Conservation (phyloP, 2,329 filamentous ascomycete genomes). For the Penicillium sp. region DNA sequence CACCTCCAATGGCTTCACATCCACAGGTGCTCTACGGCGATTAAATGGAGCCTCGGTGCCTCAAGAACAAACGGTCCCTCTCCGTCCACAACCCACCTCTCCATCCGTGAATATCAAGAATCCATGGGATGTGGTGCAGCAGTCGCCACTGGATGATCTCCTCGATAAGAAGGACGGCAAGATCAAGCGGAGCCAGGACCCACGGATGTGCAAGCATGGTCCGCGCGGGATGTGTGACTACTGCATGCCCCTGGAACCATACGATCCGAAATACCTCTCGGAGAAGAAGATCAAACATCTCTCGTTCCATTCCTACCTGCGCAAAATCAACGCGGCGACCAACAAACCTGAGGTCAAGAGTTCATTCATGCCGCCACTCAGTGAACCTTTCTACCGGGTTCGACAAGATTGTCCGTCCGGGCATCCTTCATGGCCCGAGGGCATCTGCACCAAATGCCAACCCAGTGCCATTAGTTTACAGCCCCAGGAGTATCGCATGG, state of each 20-base stretch:
- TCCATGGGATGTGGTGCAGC: constrained; percentile 87
- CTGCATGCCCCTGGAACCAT: constrained; percentile 95
- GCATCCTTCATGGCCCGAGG: constrained; percentile 89
- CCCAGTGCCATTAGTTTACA: constrained; percentile 95
- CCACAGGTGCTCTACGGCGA: constrained; percentile 30
- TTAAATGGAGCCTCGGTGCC: constrained; percentile 39
- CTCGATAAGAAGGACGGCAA: constrained; percentile 89
- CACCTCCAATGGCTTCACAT: constrained; percentile 24
- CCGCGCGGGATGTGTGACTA: constrained; percentile 99
- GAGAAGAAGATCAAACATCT: constrained; percentile 99
- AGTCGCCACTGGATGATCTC: constrained; percentile 80
- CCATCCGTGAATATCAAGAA: constrained; percentile 68
- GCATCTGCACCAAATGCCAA: constrained; percentile 97
- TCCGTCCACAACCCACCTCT: constrained; percentile 58
- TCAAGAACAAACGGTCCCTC: constrained; percentile 58
- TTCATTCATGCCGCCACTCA: constrained; percentile 93
- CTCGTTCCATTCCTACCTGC: constrained; percentile 90
- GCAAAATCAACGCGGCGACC: constrained; percentile 92
- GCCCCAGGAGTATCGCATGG: constrained; percentile 90
- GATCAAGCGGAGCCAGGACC: constrained; percentile 70
- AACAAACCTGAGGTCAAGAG: constrained; percentile 92
- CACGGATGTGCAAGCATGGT: constrained; percentile 90
- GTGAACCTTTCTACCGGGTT: constrained; percentile 89
- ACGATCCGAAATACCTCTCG: constrained; percentile 78
- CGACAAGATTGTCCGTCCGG: constrained; percentile 86